phyloP scores from a whole-genome alignment of 2,329 filamentous ascomycete species.

The Botryotinia narcissicola region DNA sequence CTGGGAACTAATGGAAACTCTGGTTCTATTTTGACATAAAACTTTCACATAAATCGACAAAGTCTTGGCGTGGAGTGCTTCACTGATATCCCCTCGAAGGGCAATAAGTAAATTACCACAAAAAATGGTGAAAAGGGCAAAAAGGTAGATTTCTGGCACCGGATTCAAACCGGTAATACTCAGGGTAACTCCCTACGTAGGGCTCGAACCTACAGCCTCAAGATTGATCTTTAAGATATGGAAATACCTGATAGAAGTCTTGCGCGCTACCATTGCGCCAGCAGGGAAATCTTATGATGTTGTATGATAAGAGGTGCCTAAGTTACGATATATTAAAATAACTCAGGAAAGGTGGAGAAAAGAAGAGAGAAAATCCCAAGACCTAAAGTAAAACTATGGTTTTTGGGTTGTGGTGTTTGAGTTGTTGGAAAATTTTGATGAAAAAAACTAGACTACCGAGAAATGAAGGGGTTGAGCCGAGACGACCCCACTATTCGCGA shows the following conservation, averaged over 20 bases:
- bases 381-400: not conserved
- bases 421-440: not conserved
- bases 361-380: not conserved
- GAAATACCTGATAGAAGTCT: constrained; percentile 11
- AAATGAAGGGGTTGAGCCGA: constrained; percentile 14
- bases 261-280: constrained; percentile 18
- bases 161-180: constrained; percentile 1
- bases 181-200: constrained; percentile 1
- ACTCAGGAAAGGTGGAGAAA: not conserved
- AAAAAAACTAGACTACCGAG: constrained; percentile 6
- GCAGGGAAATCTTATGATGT: not conserved
- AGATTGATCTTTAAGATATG: no score
- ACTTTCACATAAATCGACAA: not conserved
- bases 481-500: not conserved
- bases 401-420: not conserved
- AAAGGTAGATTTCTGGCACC: accelerated
- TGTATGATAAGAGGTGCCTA: accelerated
- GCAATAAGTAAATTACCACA: accelerated
- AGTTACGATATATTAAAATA: accelerated
- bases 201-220: constrained; percentile 7
- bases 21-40: not conserved
- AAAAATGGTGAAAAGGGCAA: not conserved
- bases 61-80: accelerated
- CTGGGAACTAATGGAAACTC: not conserved
- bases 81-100: not conserved